A percentile compares a stretch with the other conserved stretches of the same genome.
phyloP scores from a whole-genome alignment of 768 basidiomycete genomes.

The Daedalea quercina region DNA sequence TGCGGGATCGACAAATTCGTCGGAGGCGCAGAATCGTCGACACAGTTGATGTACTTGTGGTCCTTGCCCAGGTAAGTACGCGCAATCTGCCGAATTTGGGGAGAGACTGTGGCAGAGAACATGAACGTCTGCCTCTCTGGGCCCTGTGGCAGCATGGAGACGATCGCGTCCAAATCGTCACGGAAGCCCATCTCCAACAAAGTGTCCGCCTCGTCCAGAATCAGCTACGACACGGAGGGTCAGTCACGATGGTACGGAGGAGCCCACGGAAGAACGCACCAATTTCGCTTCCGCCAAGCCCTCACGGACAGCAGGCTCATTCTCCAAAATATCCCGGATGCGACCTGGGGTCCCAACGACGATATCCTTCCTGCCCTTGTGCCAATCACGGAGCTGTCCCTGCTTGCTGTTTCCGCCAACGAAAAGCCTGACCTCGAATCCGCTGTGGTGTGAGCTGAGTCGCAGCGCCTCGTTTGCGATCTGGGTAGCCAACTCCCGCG shows the following conservation, averaged over 20 bases:
- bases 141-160: constrained; percentile 47
- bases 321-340: constrained; percentile 63
- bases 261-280: constrained; percentile 32
- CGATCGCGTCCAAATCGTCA: constrained; percentile 74
- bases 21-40: constrained; percentile 50
- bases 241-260: neutral
- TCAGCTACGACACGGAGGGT: constrained; percentile 40
- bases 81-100: constrained; percentile 65
- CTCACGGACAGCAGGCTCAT: constrained; percentile 46
- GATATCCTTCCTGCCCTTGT: constrained; percentile 60
- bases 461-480: constrained; percentile 79
- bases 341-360: constrained; percentile 91
- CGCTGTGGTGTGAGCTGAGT: constrained; percentile 52
- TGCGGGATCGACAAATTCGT: constrained; percentile 77
- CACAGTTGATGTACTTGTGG: constrained; percentile 70
- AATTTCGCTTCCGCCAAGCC: constrained; percentile 49
- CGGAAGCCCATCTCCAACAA: constrained; percentile 91
- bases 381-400: constrained; percentile 64
- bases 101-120: constrained; percentile 84
- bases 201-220: constrained; percentile 91
- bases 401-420: constrained; percentile 70
- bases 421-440: constrained; percentile 66
- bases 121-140: constrained; percentile 84
- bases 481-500: constrained; percentile 84
- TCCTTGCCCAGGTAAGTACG: constrained; percentile 48